Percentiles rank a stretch among this genome's conserved stretches.
These are phyloP conservation scores for Trypanosoma platydactyli DNA, from an alignment of 208 protist species.

Conservation along the genomic window DNA sequence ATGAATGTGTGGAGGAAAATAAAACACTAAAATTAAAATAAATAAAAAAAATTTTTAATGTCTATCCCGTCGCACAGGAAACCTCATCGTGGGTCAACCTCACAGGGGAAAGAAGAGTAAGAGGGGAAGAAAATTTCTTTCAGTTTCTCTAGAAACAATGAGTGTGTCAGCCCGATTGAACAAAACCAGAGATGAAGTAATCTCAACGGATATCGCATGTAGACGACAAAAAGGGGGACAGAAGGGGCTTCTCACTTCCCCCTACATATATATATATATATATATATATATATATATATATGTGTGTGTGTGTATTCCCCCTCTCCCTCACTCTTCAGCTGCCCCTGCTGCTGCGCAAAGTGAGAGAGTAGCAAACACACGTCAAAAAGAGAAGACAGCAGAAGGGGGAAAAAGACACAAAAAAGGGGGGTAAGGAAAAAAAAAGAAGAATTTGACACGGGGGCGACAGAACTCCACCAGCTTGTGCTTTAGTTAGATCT, in stretches of 20 bases:
- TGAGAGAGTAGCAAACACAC: not conserved
- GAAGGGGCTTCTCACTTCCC: too few relatives aligned
- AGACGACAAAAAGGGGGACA: not conserved
- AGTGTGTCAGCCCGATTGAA: too few relatives aligned
- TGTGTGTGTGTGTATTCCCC: not conserved
- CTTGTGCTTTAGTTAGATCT: too few relatives aligned
- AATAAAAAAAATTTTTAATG: slow-evolving; percentile 19
- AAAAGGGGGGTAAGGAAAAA: not conserved
- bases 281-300: slow-evolving; percentile 16
- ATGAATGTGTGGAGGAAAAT: not conserved
- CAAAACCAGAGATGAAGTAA: slow-evolving; percentile 17
- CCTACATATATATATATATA: slow-evolving; percentile 15
- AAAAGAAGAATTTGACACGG: not conserved
- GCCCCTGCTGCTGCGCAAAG: not conserved
- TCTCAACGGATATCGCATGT: too few relatives aligned
- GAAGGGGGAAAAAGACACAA: not conserved
- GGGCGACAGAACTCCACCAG: too few relatives aligned
- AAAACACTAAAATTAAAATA: not conserved
- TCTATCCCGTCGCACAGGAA: too few relatives aligned
- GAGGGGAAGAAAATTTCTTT: slow-evolving; percentile 10
- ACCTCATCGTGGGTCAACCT: too few relatives aligned
- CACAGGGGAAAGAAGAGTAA: slow-evolving; percentile 15
- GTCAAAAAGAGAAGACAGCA: not conserved
- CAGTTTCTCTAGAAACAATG: too few relatives aligned
- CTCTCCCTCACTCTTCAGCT: not conserved